Base-by-base conservation (phyloP, 2,329 filamentous ascomycete species). In the Sclerotinia glacialis region DNA sequence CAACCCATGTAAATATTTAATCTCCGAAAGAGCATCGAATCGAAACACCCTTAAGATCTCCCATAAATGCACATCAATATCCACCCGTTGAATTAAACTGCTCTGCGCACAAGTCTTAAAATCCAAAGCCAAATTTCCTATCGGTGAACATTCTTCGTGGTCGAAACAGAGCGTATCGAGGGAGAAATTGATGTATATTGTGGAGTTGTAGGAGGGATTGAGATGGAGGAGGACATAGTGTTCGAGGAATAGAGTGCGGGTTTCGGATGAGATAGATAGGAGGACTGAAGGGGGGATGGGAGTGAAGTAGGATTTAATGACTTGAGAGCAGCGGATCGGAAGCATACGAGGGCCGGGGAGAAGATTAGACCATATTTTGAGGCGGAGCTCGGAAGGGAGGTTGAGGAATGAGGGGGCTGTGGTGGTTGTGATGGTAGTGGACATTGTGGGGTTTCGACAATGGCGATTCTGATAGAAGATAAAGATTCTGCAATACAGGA, bases 151-250 rank as follows among this genome's bases (percentile, higher is more conserved):
- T 31, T 70, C 67, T 46, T 67, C 50, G 34, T 69, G 54, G n/a
- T 69, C 55, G 23, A 70, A 69, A 54, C 54, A 66, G 4, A 69
- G 42, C 14, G 69, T 70, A 14, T 70, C 69, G 37, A 54, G 47
- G 26, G 65, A 31, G 46, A 69, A 67, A n/a, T 69, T 49, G 16
- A 70, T 54, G 53, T 69, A 70, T 46, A 70, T 59, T 7, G 49
- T 67, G 26, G 69, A 70, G 16, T 44, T n/a, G 34, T 68, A 66
- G 5, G 40, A 37, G 26, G 62, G 65, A 18, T 64, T 64, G 1
- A 68, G 61, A 12, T 44, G 23, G 7, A 68, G 62, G 12, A 49
- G 58, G 7, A 58, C 40, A 46, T 70, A 69, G 26, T 58, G 47
- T 28, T 53, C 18, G 26, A 70, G 67, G 21, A 58, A 65, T 9